phyloP scores from a whole-genome alignment of 164 flowering plant species.

The Cinnamomum micranthum region DNA sequence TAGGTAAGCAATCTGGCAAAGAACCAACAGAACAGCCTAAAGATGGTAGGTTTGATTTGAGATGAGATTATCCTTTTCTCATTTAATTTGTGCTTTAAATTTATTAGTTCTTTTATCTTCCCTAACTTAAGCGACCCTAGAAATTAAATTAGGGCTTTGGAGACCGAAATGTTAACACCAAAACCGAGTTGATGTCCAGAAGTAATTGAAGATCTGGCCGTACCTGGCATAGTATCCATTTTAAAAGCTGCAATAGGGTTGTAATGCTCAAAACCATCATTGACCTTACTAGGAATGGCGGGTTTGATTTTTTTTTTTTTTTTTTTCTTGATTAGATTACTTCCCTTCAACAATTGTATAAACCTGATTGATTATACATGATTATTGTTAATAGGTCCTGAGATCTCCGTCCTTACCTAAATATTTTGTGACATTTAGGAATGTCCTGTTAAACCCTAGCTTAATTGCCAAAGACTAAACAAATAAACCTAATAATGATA shows the following conservation, averaged over 20 bases:
- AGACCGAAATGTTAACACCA: background rate
- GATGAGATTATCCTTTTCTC: background rate
- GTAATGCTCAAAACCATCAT: background rate
- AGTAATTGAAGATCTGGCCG: too few species aligned
- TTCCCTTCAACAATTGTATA: background rate
- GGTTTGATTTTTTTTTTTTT: background rate
- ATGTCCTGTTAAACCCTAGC: too few species aligned
- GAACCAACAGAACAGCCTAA: slow-evolving; percentile 45
- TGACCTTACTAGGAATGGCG: background rate
- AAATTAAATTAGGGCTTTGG: background rate
- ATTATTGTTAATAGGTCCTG: too few species aligned
- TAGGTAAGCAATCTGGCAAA: slow-evolving; percentile 69
- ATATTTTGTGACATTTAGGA: too few species aligned
- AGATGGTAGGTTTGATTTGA: slow-evolving; percentile 44
- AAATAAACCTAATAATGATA: too few species aligned
- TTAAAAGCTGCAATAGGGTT: background rate
- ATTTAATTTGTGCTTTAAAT: background rate
- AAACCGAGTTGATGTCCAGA: background rate
- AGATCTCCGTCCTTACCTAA: too few species aligned
- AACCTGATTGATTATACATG: too few species aligned
- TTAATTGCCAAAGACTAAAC: too few species aligned
- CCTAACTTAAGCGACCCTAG: background rate
- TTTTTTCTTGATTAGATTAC: too few species aligned
- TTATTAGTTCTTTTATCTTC: background rate
- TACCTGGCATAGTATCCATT: background rate